Evolutionary conservation across 306 rosid species (phyloP).

Genomic region (Vachellia collinsii): DNA sequence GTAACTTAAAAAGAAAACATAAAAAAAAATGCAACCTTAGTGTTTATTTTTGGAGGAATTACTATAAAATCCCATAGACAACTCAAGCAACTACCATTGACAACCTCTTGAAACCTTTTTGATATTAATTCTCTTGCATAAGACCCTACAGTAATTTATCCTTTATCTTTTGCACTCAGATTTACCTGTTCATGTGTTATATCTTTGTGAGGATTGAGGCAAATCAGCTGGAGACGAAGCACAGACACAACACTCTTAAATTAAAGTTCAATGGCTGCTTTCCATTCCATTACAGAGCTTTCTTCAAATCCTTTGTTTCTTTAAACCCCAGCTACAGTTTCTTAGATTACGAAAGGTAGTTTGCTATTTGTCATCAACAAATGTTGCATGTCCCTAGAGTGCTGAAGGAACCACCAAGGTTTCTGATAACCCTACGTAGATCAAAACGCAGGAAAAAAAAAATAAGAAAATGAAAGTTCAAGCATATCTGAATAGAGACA

Average conservation of each 20-base stretch:
- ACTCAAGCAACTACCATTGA: too few relatives aligned
- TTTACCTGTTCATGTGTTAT: slow-evolving; percentile 72
- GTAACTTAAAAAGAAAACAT: neutral
- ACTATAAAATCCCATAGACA: too few relatives aligned
- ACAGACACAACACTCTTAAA: slow-evolving; percentile 77
- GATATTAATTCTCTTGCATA: too few relatives aligned
- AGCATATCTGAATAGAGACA: slow-evolving; percentile 5
- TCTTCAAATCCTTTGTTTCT: slow-evolving; percentile 31
- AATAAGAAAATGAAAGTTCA: neutral
- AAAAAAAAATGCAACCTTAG: neutral
- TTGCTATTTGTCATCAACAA: slow-evolving; percentile 52
- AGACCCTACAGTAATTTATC: too few relatives aligned
- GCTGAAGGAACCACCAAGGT: slow-evolving; percentile 91
- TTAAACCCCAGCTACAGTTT: slow-evolving; percentile 34
- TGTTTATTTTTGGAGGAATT: too few relatives aligned
- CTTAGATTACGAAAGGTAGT: slow-evolving; percentile 43
- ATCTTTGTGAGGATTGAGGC: slow-evolving; percentile 71
- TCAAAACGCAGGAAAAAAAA: neutral
- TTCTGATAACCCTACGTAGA: slow-evolving; percentile 58
- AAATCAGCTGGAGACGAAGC: slow-evolving; percentile 62
- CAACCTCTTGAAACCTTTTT: too few relatives aligned
- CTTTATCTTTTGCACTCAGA: neutral
- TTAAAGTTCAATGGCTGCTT: slow-evolving; percentile 59
- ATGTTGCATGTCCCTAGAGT: slow-evolving; percentile 55
- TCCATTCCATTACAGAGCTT: slow-evolving; percentile 59